Percentiles rank a stretch among this genome's conserved stretches.
Conservation (phyloP, 192 early-diverging fungal species). For the Linnemannia exigua region DNA sequence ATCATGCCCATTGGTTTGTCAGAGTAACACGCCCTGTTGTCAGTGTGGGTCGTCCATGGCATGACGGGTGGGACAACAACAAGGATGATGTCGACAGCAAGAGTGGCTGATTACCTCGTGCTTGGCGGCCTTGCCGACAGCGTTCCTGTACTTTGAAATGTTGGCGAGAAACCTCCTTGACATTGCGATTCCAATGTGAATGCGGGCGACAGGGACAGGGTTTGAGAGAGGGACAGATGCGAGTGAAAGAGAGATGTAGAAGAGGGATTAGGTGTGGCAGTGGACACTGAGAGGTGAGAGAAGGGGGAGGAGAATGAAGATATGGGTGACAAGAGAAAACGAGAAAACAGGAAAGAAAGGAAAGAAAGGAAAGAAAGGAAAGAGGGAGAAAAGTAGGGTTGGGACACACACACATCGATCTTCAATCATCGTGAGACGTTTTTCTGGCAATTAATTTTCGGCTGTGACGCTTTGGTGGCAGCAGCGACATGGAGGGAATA, state of each 20-base stretch:
- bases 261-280: too few species aligned
- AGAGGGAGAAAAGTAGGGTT: neutral
- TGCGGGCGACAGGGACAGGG: too few species aligned
- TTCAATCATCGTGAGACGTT: too few species aligned
- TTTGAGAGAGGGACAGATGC: neutral
- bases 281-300: neutral
- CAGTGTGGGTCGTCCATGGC: neutral
- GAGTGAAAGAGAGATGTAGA: neutral
- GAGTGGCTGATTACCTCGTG: slow-evolving; percentile 49
- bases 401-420: too few species aligned
- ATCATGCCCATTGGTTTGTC: neutral
- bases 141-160: slow-evolving; percentile 63
- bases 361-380: neutral
- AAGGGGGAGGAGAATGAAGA: neutral
- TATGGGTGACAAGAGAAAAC: neutral
- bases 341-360: neutral
- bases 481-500: neutral
- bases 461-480: too few species aligned
- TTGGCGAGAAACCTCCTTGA: slow-evolving; percentile 41
- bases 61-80: neutral
- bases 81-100: neutral
- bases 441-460: too few species aligned
- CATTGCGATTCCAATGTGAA: slow-evolving; percentile 8
- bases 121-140: slow-evolving; percentile 58
- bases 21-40: neutral